Percentiles rank a stretch among this genome's conserved stretches.
These are phyloP conservation scores for Amanita inopinata DNA, from an alignment of 768 basidiomycete genomes.

Conservation along the genomic window DNA sequence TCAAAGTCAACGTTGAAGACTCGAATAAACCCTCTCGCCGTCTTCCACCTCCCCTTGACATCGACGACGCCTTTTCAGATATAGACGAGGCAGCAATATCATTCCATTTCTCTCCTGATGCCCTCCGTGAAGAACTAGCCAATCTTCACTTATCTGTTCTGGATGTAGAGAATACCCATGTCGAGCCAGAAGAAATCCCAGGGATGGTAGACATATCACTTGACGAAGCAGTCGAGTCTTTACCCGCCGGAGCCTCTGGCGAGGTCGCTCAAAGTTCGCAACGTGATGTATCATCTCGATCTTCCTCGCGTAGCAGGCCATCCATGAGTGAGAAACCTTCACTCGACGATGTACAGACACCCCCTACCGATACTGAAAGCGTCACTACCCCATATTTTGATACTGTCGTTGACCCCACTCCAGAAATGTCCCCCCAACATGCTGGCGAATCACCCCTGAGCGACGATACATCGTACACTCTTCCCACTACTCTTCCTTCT, in stretches of 20 bases:
- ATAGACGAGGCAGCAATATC: constrained; percentile 33
- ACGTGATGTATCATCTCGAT: constrained; percentile 3
- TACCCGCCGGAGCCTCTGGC: constrained; percentile 1
- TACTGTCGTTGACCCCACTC: constrained; percentile 9
- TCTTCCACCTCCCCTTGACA: constrained; percentile 22
- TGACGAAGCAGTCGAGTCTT: not conserved
- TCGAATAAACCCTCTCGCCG: not conserved
- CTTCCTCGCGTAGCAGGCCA: not conserved
- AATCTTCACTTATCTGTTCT: constrained; percentile 14
- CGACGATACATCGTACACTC: constrained; percentile 12
- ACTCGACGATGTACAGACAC: constrained; percentile 4
- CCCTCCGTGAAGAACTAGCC: constrained; percentile 54
- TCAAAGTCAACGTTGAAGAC: constrained; percentile 14
- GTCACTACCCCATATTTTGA: constrained; percentile 8
- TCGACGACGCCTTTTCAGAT: constrained; percentile 67
- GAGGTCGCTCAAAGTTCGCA: not conserved
- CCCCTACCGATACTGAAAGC: constrained; percentile 7
- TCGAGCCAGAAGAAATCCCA: not conserved
- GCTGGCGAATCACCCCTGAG: constrained; percentile 17
- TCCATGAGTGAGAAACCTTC: not conserved
- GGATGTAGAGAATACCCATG: not conserved
- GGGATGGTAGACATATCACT: not conserved
- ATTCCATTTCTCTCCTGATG: constrained; percentile 48
- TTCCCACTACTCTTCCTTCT: constrained; percentile 8
- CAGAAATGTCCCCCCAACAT: constrained; percentile 10